phyloP scores from a whole-genome alignment of 2,329 filamentous ascomycete genomes.

The Sporothrix schenckii region DNA sequence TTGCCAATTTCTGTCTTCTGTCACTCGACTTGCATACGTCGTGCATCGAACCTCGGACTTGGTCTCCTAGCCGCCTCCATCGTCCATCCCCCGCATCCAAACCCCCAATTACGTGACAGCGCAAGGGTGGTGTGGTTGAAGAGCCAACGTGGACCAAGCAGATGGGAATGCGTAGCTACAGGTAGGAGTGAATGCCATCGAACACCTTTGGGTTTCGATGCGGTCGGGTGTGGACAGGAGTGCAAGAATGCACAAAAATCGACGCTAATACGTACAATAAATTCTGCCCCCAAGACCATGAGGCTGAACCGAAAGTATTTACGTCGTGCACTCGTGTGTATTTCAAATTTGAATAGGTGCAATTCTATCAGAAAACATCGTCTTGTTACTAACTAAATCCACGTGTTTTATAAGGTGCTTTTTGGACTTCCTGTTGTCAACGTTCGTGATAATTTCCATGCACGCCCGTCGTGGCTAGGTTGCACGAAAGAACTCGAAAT shows the following conservation, averaged over 20 bases:
- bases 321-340: too few relatives aligned
- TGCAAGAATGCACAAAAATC: not conserved
- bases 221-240: not conserved
- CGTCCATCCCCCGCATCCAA: not conserved
- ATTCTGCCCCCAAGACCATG: not conserved
- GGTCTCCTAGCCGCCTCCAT: not conserved
- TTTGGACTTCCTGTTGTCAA: not conserved
- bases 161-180: not conserved
- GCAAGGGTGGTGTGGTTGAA: not conserved
- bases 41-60: too few relatives aligned
- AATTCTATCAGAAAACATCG: not conserved
- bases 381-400: not conserved
- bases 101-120: not conserved
- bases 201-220: too few relatives aligned
- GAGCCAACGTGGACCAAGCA: not conserved
- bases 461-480: not conserved
- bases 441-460: not conserved
- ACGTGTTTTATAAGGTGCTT: not conserved
- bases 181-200: not conserved
- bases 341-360: not conserved
- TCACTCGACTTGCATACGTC: not conserved
- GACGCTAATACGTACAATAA: slow-evolving; percentile 32
- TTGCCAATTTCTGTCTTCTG: slow-evolving; percentile 16
- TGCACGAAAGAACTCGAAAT: not conserved
- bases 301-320: not conserved